Base-by-base conservation (phyloP, 1,139 yeast genomes). In the Blastobotrys proliferans region DNA sequence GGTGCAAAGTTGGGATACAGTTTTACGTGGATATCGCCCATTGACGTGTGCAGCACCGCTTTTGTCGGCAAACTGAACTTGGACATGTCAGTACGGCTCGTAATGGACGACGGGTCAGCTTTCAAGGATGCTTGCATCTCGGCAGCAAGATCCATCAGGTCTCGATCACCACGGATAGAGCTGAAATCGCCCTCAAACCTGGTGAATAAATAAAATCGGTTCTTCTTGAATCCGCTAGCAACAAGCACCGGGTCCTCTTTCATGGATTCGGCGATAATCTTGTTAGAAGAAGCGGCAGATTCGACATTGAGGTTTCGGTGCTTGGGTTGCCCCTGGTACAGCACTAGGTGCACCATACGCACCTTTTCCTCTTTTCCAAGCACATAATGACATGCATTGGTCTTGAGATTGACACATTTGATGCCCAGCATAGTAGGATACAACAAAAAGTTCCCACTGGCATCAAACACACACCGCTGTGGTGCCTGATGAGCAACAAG, bases 1-100 rank as follows among this genome's bases (percentile, higher is more conserved):
- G 77, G 77, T 0, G 72, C 68, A 21, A 61, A 55, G 29, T 61
- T 55, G 2, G 66, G 64, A 50, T 54, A 69, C n/a, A 73, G 52
- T 21, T 60, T 52, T 27, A 74, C 50, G 28, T 58, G 60, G 22
- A 74, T 70, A 51, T 74, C 78, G 4, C 79, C 79, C 17, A 64
- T 38, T 1, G 73, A 64, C 1, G 79, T 74, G 50, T 74, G 77
- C 11, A 74, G 49, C 1, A 63, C 52, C 40, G 56, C 54, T 6
- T 27, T 25, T 6, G 13, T 22, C 25, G 18, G 24, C 36, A 32
- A 19, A 11, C 13, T 3, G 24, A 16, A 21, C 14, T 29, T 21
- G 26, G 24, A 13, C 5, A 20, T 8, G 6, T n/a, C n/a, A n/a
- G n/a, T n/a, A 8, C 26, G 26, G 26, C 26, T 22, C 6, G 32